Base-by-base conservation (phyloP, 2,329 filamentous ascomycete genomes). In the Ramularia collo-cygni region DNA sequence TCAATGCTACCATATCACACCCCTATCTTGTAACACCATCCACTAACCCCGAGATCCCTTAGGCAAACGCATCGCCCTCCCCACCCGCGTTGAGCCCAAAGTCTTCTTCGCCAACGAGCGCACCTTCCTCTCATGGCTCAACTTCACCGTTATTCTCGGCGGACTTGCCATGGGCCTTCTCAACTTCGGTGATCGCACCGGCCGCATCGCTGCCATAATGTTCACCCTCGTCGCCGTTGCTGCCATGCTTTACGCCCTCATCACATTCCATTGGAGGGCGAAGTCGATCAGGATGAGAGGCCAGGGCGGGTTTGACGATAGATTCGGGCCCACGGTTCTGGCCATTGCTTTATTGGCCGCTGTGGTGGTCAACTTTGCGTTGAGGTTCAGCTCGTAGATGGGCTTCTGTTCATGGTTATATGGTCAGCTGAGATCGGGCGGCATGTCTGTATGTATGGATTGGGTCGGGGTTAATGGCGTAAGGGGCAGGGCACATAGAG, bases 81-180 rank as follows among this genome's bases (percentile, higher is more conserved):
- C 92, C 42, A 95, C 90, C 45, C 88, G 92, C 54, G 90, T 98
- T 67, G 92, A 98, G 68, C 92, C 92, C 58, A 98, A 98, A 70
- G 92, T 98, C 73, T 98, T 96, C 79, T 98, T 98, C 75, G 92
- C 92, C 69, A 98, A 98, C 75, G 92, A 98, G 71, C 87, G 92
- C 50, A 98, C 92, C 49, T 98, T 98, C 65, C 81, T 98, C 60
- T 95, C 88, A 67, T 98, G 92, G 92, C 85, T 98, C 61, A 98
- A 98, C 77, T 96, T 96, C 75, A 95, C 89, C 64, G 89, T 98
- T 61, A 90, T 98, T 67, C 84, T 98, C 47, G 92, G 92, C 60
- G 92, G 92, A 50, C 81, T 98, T 36, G 90, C 92, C 53, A 86
- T 98, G 55, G 92, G 92, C 55, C 88, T 98, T 62, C 81, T 98